Evolutionary conservation across 2,329 filamentous ascomycete genomes (phyloP), one percentile per base, ranked within the genome.

Genomic region (Colletotrichum sp.): DNA sequence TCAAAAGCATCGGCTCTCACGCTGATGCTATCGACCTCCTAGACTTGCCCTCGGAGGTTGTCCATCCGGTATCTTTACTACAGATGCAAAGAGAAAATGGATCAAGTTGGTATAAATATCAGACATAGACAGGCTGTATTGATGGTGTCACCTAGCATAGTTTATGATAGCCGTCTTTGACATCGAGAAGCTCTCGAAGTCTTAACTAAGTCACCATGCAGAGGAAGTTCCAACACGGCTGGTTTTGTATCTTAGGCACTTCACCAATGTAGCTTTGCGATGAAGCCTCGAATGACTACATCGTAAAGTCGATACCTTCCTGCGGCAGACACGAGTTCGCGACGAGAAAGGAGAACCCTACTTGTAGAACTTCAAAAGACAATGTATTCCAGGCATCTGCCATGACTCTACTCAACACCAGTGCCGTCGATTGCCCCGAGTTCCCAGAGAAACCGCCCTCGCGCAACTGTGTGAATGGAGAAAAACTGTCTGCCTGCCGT

Each of bases 341-440:
- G 44, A 52, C 39, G 18, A 0, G 4, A 22, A 6, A 8, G n/a
- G n/a, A 22, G 44, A 8, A 22, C 10, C 22, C 8, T 9, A 10
- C 4, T 18, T 16, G 55, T 59, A 28, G 24, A 59, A 66, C 64
- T 66, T 55, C 22, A 16, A 60, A 60, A 39, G 34, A 52, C 57
- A 48, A 70, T 64, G 39, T 64, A 70, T 70, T 70, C 34, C 32
- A 12, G 44, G 26, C 68, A 48, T 70, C 48, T 24, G 55, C 28
- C n/a, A 34, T 48, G 68, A 28, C 59, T 52, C 34, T 48, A 39
- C 68, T 70, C 32, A 10, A 34, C 12, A 24, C 44, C 44, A 13
- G 22, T 32, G 18, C 18, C 7, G 10, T 34, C 22, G 13, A 13
- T 63, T 62, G 3, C n/a, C 18, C 12, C 1, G 1, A 24, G n/a